Conservation (phyloP, 2,329 filamentous ascomycete species). For the Gremmenia infestans region DNA sequence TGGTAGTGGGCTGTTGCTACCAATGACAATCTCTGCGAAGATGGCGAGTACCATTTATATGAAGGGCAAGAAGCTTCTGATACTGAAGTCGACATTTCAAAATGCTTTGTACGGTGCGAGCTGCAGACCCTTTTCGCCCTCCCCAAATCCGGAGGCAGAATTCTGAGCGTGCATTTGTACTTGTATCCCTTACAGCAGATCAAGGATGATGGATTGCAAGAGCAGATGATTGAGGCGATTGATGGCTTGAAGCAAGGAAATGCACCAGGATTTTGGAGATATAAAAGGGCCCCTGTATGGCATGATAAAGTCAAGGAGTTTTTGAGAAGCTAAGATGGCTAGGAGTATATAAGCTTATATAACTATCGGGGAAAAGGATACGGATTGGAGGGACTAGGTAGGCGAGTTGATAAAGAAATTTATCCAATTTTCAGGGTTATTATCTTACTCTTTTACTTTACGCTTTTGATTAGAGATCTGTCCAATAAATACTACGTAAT, state of each 20-base stretch:
- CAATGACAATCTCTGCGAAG: conserved; percentile 1
- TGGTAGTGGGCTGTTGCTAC: conserved; percentile 6
- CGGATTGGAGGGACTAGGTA: too few species aligned
- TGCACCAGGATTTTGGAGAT: conserved; percentile 49
- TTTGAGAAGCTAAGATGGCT: conserved; percentile 4
- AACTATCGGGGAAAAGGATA: too few species aligned
- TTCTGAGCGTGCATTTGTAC: conserved; percentile 58
- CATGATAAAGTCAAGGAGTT: conserved; percentile 8
- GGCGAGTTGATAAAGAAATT: too few species aligned
- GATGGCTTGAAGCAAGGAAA: conserved; percentile 51
- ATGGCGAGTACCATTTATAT: conserved; percentile 6
- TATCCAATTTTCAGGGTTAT: too few species aligned
- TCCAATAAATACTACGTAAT: too few species aligned
- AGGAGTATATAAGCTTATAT: too few species aligned
- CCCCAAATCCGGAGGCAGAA: conserved; percentile 44
- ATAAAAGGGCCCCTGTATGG: conserved; percentile 40
- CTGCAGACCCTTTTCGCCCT: conserved; percentile 55
- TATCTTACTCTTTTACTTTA: too few species aligned
- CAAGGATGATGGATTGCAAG: conserved; percentile 47
- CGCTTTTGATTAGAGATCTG: too few species aligned
- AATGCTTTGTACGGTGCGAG: conserved; percentile 48
- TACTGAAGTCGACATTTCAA: not conserved
- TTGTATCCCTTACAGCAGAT: conserved; percentile 47
- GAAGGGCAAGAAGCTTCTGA: conserved; percentile 4
- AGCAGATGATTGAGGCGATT: conserved; percentile 48